phyloP scores from a whole-genome alignment of 1,284 basidiomycete genomes.

The Trichosporon ovoides region DNA sequence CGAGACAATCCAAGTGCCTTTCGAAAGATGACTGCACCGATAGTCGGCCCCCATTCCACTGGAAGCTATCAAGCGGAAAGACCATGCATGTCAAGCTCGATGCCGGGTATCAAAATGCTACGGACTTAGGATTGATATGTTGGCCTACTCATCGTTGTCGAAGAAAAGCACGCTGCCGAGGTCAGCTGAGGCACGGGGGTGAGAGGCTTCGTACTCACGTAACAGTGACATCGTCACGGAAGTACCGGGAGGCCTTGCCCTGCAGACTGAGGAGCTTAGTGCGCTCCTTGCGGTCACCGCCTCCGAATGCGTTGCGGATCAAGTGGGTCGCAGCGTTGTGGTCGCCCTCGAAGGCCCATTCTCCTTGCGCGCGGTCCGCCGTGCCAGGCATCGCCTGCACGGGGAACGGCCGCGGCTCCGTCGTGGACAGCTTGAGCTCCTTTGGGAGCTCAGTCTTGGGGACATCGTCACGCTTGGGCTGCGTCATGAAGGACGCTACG shows the following conservation, averaged over 20 bases:
- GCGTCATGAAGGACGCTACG: conserved; percentile 73
- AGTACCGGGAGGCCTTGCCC: conserved; percentile 68
- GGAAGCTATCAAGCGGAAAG: neutral
- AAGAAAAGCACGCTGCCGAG: conserved; percentile 31
- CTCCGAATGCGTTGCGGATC: conserved; percentile 89
- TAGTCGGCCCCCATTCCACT: too few species aligned
- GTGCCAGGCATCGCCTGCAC: conserved; percentile 35
- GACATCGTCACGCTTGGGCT: conserved; percentile 53
- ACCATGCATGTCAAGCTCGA: conserved; percentile 6
- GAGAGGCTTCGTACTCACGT: conserved; percentile 58
- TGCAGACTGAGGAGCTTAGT: conserved; percentile 77
- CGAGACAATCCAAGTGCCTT: too few species aligned
- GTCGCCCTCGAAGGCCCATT: conserved; percentile 77
- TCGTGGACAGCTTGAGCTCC: conserved; percentile 25
- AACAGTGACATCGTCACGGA: conserved; percentile 85
- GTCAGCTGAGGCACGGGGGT: neutral
- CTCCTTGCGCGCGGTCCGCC: conserved; percentile 26
- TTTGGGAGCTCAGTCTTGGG: conserved; percentile 30
- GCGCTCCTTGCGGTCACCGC: conserved; percentile 65
- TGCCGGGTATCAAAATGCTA: conserved; percentile 3
- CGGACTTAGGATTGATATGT: neutral
- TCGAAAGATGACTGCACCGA: too few species aligned
- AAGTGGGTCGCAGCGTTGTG: conserved; percentile 83
- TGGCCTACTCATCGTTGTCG: conserved; percentile 14
- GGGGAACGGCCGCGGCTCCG: conserved; percentile 37